Base-by-base conservation (phyloP, 768 basidiomycete genomes). In the Coprinopsis marcescibilis region DNA sequence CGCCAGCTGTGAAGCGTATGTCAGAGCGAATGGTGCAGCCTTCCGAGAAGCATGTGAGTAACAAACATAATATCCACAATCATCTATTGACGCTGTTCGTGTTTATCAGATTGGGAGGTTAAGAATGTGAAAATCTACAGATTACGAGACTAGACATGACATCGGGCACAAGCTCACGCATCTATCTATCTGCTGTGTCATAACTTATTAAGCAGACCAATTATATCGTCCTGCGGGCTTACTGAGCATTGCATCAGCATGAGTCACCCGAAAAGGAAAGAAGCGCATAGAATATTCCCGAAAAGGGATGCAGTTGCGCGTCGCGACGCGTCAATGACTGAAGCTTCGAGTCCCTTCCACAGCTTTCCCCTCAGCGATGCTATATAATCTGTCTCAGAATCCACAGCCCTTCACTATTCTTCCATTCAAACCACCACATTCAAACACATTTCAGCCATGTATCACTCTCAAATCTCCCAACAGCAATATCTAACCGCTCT, bases 1-100 rank as follows among this genome's bases (percentile, higher is more conserved):
- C 62, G 68, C 84, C 20, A 87, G 84, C 3, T 97, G 93, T 55
- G 74, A 81, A 43, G 78, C 80, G 12, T 97, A 82, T 61, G 83
- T 96, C 21, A 71, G 72, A 51, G 77, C 77, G 33, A 81, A 75
- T 45, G 93, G 94, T 15, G 70, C 71, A 25, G 72, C 86, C 2
- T 82, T 92, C 58, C 57, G 58, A 3, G 72, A 91, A 56, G 90
- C 90, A 55, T 93, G 89, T 91, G 57, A 67, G 89, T 78, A 11
- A 39, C 37, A 20, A 43, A 2, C 3, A 2, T 40, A 35, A 40
- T 44, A 27, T 20, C 36, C 43, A 40, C 5, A 8, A 25, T 48
- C 25, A 21, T 14, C 35, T 24, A 49, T 29, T 17, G 34, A 27
- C 43, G 40, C 24, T 49, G n/a, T 14, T 20, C 53, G 41, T 44